Conservation (phyloP, 805 yeast genomes). For the Starmerella apis region DNA sequence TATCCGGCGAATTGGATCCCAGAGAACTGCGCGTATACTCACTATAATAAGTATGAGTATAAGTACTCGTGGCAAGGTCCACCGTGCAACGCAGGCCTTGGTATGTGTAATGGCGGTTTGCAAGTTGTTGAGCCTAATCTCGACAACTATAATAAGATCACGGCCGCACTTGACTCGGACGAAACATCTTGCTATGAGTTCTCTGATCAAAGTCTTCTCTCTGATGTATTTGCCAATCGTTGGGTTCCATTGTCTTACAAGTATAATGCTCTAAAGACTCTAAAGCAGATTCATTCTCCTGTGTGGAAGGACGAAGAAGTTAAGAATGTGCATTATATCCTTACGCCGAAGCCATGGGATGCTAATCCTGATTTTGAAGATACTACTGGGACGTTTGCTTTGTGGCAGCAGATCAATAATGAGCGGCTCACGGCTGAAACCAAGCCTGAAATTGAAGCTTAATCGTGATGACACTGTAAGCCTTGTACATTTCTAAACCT, state of each 20-base stretch:
- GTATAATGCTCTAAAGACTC: conserved; percentile 49
- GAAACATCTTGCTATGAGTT: conserved; percentile 40
- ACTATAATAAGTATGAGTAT: conserved; percentile 28
- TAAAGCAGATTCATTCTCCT: conserved; percentile 37
- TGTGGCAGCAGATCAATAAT: conserved; percentile 41
- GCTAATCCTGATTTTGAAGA: conserved; percentile 30
- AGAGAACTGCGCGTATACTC: conserved; percentile 43
- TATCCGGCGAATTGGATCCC: conserved; percentile 46
- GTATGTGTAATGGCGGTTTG: conserved; percentile 51
- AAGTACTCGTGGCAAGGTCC: conserved; percentile 36
- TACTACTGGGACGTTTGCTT: conserved; percentile 39
- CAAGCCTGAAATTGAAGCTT: no score
- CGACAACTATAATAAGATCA: conserved; percentile 35
- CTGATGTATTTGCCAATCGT: conserved; percentile 42
- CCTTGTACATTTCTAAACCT: no score
- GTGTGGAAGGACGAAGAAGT: conserved; percentile 42
- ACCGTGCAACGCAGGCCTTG: conserved; percentile 35
- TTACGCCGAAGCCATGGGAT: conserved; percentile 56
- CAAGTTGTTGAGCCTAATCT: conserved; percentile 40
- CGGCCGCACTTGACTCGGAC: conserved; percentile 35
- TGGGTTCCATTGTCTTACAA: conserved; percentile 47
- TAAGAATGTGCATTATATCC: conserved; percentile 48
- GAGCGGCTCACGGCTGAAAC: conserved; percentile 20
- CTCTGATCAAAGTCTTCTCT: conserved; percentile 48
- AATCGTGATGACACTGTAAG: no score